Conservation (phyloP, 441 rosid species). For the Theobroma grandiflorum region DNA sequence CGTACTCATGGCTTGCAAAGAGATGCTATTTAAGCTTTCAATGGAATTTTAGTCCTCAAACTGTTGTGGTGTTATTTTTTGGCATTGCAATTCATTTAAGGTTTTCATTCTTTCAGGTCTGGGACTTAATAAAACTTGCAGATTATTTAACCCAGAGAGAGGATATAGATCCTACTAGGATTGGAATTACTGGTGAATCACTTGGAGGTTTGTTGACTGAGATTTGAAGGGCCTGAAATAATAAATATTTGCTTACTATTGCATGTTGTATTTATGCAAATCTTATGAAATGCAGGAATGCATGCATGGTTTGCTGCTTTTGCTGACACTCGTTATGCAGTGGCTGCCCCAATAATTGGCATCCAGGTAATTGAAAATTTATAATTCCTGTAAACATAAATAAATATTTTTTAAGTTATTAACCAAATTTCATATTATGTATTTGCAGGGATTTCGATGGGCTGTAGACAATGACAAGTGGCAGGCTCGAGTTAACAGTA, state of each 20-base stretch:
- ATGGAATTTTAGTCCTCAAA: not conserved
- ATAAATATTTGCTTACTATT: conserved; percentile 22
- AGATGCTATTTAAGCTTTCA: not conserved
- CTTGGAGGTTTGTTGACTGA: conserved; percentile 77
- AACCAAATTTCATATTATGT: conserved; percentile 19
- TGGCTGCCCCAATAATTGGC: conserved; percentile 79
- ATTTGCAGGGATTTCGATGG: conserved; percentile 85
- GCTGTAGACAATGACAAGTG: conserved; percentile 85
- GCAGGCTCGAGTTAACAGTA: conserved; percentile 85
- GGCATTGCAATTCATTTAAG: not conserved
- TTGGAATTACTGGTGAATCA: conserved; percentile 95
- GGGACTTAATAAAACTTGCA: conserved; percentile 94
- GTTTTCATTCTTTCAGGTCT: conserved; percentile 51
- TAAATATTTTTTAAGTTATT: conserved; percentile 9
- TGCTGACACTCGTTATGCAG: conserved; percentile 77
- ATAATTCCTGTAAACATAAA: not conserved
- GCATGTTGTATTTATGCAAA: conserved; percentile 17
- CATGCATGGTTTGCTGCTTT: conserved; percentile 95
- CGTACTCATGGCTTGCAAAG: conserved; percentile 18
- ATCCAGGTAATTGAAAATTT: conserved; percentile 68
- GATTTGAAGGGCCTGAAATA: not conserved
- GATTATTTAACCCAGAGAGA: conserved; percentile 82
- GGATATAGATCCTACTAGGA: conserved; percentile 78
- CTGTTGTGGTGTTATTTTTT: conserved; percentile 7
- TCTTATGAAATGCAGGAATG: conserved; percentile 65